Evolutionary conservation across 2,329 filamentous ascomycete genomes (phyloP).

Genomic region (Chrysoporthe austroafricana): DNA sequence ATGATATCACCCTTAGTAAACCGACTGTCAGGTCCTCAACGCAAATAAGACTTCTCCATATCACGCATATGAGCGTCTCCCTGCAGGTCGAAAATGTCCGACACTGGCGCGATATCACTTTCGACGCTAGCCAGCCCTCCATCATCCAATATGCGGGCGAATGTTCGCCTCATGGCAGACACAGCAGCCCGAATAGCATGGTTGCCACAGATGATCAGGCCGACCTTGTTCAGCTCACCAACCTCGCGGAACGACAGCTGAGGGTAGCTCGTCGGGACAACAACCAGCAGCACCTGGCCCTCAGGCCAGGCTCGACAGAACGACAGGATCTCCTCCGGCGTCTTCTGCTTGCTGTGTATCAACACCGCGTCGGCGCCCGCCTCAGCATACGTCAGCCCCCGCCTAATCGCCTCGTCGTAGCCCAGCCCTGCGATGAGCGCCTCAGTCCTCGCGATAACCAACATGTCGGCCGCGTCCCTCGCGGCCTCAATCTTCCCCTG

Average conservation of each 20-base stretch:
- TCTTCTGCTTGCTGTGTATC: constrained; percentile 9
- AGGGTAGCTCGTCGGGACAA: constrained; percentile 9
- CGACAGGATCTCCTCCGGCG: constrained; percentile 1
- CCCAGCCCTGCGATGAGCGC: constrained; percentile 40
- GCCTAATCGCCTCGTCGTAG: constrained; percentile 48
- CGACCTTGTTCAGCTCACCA: constrained; percentile 5
- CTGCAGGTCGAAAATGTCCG: constrained; percentile 1
- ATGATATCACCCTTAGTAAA: background rate
- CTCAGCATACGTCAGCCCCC: constrained; percentile 45
- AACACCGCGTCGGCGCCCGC: constrained; percentile 52
- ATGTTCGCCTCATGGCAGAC: background rate
- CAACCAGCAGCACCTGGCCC: background rate
- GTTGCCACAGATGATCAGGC: constrained; percentile 10
- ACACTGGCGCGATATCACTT: background rate
- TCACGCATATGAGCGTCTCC: constrained; percentile 6
- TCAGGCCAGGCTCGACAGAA: constrained; percentile 11
- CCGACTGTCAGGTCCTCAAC: background rate
- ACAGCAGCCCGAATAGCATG: constrained; percentile 4
- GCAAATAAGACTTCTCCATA: constrained; percentile 12
- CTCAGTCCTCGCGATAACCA: constrained; percentile 50
- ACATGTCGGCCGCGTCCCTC: constrained; percentile 51
- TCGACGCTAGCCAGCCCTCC: constrained; percentile 9
- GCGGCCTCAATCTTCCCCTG: constrained; percentile 51
- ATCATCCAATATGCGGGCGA: background rate
- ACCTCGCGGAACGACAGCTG: constrained; percentile 1